A percentile compares a stretch with the other conserved stretches of the same genome.
Evolutionary conservation across 1,284 basidiomycete genomes (phyloP).

Genomic region (Cutaneotrichosporon spelunceum): DNA sequence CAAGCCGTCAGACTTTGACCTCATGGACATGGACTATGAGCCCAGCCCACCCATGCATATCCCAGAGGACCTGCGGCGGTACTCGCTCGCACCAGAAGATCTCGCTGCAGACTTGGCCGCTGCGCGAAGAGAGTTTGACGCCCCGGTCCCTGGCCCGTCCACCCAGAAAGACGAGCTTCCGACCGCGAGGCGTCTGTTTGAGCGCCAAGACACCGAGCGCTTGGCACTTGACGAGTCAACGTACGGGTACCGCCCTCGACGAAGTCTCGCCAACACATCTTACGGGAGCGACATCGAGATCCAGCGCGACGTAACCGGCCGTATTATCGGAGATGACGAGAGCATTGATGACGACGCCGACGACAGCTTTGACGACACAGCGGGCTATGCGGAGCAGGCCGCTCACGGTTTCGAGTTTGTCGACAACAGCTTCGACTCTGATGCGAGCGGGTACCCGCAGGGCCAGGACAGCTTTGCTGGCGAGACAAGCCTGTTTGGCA

Average conservation of each 20-base stretch:
- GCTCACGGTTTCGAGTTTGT: conserved; percentile 17
- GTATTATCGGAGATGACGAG: conserved; percentile 20
- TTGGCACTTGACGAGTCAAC: not conserved
- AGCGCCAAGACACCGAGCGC: not conserved
- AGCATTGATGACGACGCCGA: conserved; percentile 17
- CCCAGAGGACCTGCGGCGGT: conserved; percentile 38
- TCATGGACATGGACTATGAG: conserved; percentile 42
- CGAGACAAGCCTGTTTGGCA: conserved; percentile 7
- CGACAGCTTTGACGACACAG: conserved; percentile 18
- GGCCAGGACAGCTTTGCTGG: conserved; percentile 1
- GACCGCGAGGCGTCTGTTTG: not conserved
- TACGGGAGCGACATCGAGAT: conserved; percentile 36
- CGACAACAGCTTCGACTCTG: conserved; percentile 18
- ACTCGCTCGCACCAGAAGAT: conserved; percentile 34
- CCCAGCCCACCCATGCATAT: conserved; percentile 35
- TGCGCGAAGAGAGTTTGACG: conserved; percentile 18
- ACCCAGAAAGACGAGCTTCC: not conserved
- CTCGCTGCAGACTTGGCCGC: conserved; percentile 22
- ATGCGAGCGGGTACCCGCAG: conserved; percentile 9
- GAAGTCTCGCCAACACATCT: conserved; percentile 41
- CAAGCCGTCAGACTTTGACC: conserved; percentile 23
- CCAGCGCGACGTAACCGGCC: conserved; percentile 14
- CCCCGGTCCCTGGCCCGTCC: not conserved
- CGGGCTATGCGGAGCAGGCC: conserved; percentile 5
- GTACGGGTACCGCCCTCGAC: conserved; percentile 16